Evolutionary conservation across 495 filamentous ascomycete genomes (phyloP), one percentile per base, ranked within the genome.

Genomic region (Parmelia sp.): DNA sequence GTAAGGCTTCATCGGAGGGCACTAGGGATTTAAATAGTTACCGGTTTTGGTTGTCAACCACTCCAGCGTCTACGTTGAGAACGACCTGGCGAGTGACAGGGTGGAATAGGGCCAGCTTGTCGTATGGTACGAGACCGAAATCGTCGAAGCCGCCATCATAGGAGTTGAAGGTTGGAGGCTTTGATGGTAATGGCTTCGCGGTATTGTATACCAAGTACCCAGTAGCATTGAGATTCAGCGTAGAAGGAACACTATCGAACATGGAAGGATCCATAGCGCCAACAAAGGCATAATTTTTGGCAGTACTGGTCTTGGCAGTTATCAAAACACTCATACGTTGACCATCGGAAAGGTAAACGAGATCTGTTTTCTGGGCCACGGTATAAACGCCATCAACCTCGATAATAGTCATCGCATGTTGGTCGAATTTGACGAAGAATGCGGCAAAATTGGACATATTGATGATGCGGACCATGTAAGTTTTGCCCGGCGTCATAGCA

Each of bases 401-500:
- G 33, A 86, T 76, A 51, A 91, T 78, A 19, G 69, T 76, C 63
- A 87, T 80, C 60, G 79, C 83, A 66, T 92, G 89, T 17, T 83
- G 85, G 64, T 90, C 87, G 72, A 92, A 85, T 80, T 88, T 89
- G 66, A 92, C 74, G 71, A 89, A 82, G 63, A 86, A 82, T 37
- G 79, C 80, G 8, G 84, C 82, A 71, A 90, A 90, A 15, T 86
- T 87, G 4, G 83, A 85, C 39, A 90, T 84, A 71, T 94, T 95
- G 71, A 90, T 74, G 58, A 93, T 77, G 12, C 86, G 84, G 71
- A 95, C 80, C n/a, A 92, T 77, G 65, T 96, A 96, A 0, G 89
- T 96, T 70, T 87, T 92, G 14, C 86, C 86, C 0, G 91, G 83
- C 58, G 85, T 70, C 2, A 93, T 82, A 3, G 79, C 64, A 27